Evolutionary conservation across 2,329 filamentous ascomycete species (phyloP).

Genomic region (Chaetomiaceae sp.): DNA sequence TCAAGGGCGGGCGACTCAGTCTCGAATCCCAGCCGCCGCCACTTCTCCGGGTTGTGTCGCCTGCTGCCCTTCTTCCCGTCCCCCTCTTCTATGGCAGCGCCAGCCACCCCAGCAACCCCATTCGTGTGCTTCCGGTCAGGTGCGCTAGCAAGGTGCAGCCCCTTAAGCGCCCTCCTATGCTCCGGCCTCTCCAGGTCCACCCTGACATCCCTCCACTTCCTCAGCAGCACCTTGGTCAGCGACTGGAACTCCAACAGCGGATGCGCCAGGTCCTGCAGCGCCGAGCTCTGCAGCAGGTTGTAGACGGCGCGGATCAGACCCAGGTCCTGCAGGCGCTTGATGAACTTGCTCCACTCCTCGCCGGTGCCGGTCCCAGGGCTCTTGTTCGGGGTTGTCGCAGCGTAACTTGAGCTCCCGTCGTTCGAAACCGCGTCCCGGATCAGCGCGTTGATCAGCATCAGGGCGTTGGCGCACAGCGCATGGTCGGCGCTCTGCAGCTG

Average conservation of each 20-base stretch:
- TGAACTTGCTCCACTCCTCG: conserved; percentile 91
- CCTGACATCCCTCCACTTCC: conserved; percentile 80
- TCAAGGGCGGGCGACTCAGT: conserved; percentile 82
- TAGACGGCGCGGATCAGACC: conserved; percentile 91
- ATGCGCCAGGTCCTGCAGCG: conserved; percentile 83
- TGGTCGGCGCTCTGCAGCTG: conserved; percentile 93
- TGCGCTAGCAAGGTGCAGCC: conserved; percentile 76
- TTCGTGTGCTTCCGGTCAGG: conserved; percentile 53
- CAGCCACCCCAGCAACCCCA: conserved; percentile 30
- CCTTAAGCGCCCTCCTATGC: conserved; percentile 80
- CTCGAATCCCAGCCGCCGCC: conserved; percentile 87
- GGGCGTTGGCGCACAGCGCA: conserved; percentile 87
- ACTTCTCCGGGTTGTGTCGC: conserved; percentile 83
- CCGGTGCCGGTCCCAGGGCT: conserved; percentile 34
- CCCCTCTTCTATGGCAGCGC: conserved; percentile 30
- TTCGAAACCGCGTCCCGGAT: conserved; percentile 86
- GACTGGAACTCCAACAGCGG: conserved; percentile 91
- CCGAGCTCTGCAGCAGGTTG: conserved; percentile 88
- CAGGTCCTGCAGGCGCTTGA: conserved; percentile 87
- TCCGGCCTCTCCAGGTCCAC: conserved; percentile 85
- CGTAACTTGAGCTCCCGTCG: conserved; percentile 47
- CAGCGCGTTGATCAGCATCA: conserved; percentile 92
- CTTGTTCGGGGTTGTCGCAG: conserved; percentile 25
- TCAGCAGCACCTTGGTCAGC: conserved; percentile 79
- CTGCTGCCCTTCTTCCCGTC: conserved; percentile 57